Base-by-base conservation (phyloP, 2,329 filamentous ascomycete species). In the Penicillium sp. region DNA sequence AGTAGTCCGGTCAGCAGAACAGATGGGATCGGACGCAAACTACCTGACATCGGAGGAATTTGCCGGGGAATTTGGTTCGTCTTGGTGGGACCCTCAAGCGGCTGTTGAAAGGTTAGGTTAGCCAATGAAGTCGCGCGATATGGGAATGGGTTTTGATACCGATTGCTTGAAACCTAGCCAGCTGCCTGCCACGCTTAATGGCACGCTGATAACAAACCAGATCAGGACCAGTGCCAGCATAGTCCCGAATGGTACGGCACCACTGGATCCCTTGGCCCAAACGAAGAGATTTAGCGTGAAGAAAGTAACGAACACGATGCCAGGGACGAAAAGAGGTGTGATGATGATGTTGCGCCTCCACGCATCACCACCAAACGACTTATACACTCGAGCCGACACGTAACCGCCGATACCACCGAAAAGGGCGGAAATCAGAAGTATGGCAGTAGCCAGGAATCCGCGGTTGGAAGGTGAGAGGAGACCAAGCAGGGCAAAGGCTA, bases 41-140 rank as follows among this genome's bases (percentile, higher is more conserved):
- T 97, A 8, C 88, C 90, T 2, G 84, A 85, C 43, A 86, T 83
- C 0, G 90, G 91, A 10, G 94, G 94, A 47, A 99, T 95, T 76
- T 99, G 94, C 56, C 94, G 89, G 0, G 94, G 94, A 61, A 99
- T 99, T 77, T 99, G 94, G 81, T 99, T 99, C 48, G 91, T 96
- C 66, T 90, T 89, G 23, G 96, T 92, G 0, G 94, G 93, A 1
- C 91, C 77, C 67, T 91, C 85, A 49, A 95, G 79, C 11, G 83
- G 80, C 66, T 82, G 60, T 57, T 30, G 5, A 43, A 32, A 45
- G 1, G 6, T 9, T 23, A 38, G 16, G 55, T 61, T 42, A 65
- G 57, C 43, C 44, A 34, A 2, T 39, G 23, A 18, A 19, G 19
- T 27, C 11, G 4, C 29, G 40, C 38, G 14, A 47, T 36, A 32